A percentile compares a stretch with the other conserved stretches of the same genome.
These are phyloP conservation scores for Sclerotinia sclerotiorum DNA, from an alignment of 2,329 filamentous ascomycete genomes.

Conservation along the genomic window DNA sequence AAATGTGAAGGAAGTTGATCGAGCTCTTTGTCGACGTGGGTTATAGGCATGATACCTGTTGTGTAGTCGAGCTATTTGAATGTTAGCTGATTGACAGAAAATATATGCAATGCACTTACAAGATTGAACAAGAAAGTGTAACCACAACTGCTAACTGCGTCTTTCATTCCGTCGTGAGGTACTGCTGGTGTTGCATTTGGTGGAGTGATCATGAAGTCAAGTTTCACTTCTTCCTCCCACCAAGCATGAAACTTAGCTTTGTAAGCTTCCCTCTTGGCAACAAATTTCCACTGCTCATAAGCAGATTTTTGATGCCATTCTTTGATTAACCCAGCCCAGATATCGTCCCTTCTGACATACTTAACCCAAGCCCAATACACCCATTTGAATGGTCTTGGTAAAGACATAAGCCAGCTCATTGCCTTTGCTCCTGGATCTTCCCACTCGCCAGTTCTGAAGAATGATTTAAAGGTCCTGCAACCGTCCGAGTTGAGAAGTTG, in stretches of 20 bases:
- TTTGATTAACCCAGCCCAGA: constrained; percentile 76
- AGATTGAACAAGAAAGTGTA: constrained; percentile 95
- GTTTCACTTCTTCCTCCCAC: constrained; percentile 70
- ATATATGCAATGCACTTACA: constrained; percentile 48
- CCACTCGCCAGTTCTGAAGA: constrained; percentile 74
- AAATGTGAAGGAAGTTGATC: constrained; percentile 66
- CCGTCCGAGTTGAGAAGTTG: constrained; percentile 84
- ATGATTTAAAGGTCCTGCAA: constrained; percentile 73
- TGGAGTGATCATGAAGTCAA: constrained; percentile 81
- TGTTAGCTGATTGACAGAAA: constrained; percentile 5
- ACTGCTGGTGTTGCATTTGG: constrained; percentile 88
- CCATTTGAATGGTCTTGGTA: constrained; percentile 74
- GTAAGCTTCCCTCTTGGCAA: constrained; percentile 73
- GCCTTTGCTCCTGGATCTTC: constrained; percentile 76
- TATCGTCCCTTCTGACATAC: constrained; percentile 70
- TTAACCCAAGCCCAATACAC: constrained; percentile 89
- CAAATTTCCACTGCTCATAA: constrained; percentile 79
- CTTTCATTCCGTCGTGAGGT: constrained; percentile 81
- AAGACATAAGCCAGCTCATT: constrained; percentile 70
- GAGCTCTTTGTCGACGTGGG: constrained; percentile 70
- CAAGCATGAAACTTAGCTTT: constrained; percentile 78
- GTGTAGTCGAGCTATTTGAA: constrained; percentile 73
- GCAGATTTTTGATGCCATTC: constrained; percentile 73
- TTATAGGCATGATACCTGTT: constrained; percentile 78
- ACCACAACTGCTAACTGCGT: constrained; percentile 81